phyloP scores from a whole-genome alignment of 495 filamentous ascomycete species.

The Penicillium salamii region DNA sequence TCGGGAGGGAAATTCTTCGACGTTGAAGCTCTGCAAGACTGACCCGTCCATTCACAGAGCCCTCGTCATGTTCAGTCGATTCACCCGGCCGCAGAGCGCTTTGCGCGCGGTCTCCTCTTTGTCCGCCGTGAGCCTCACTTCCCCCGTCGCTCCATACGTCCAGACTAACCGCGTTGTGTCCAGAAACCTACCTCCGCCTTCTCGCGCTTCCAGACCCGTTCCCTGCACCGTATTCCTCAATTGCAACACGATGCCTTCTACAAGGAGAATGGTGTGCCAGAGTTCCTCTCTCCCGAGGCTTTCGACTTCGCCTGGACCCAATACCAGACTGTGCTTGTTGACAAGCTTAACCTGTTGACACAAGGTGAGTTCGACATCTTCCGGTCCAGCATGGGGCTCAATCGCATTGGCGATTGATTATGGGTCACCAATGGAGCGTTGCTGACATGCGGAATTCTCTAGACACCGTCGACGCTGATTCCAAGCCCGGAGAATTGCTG shows the following conservation, averaged over 20 bases:
- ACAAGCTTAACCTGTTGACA: constrained; percentile 71
- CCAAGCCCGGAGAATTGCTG: constrained; percentile 62
- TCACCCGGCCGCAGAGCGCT: constrained; percentile 49
- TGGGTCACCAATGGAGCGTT: not conserved
- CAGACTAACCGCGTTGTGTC: constrained; percentile 23
- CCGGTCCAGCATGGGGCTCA: constrained; percentile 1
- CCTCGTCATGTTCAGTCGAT: constrained; percentile 51
- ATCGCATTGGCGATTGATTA: not conserved
- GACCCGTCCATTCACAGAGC: constrained; percentile 10
- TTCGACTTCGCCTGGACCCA: constrained; percentile 77
- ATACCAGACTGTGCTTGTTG: constrained; percentile 70
- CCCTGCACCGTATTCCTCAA: constrained; percentile 55
- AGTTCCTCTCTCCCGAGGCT: constrained; percentile 61
- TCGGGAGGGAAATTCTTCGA: constrained; percentile 41
- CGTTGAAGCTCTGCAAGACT: constrained; percentile 16
- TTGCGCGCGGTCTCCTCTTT: constrained; percentile 42
- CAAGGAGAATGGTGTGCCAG: constrained; percentile 59
- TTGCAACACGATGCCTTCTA: constrained; percentile 55
- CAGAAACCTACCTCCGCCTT: constrained; percentile 43
- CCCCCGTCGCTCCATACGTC: not conserved
- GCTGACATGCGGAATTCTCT: constrained; percentile 2
- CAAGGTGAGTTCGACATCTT: constrained; percentile 57
- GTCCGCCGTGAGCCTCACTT: constrained; percentile 26
- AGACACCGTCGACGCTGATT: constrained; percentile 57
- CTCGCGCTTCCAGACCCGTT: constrained; percentile 41